Base-by-base conservation (phyloP, 2,329 filamentous ascomycete species). In the Neofusicoccum parvum region DNA sequence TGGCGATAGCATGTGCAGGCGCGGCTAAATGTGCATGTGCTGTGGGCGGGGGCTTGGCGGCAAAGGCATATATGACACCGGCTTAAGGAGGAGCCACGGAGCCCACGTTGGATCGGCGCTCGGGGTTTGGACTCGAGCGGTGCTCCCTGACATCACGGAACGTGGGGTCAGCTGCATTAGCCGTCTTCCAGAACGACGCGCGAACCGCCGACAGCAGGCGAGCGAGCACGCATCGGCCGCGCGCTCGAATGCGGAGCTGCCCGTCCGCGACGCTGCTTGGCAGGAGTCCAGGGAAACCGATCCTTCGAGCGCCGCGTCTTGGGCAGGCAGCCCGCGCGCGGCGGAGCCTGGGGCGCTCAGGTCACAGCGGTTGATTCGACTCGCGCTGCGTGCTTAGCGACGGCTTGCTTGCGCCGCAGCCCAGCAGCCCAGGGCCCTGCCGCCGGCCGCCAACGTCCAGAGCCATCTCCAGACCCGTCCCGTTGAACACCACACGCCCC, bases 141-240 rank as follows among this genome's bases (percentile, higher is more conserved):
- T 15, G 12, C 53, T 58, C 53, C 54, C 41, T 60, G 56, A 60
- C 56, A 60, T 60, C 56, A 60, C 56, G 56, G 56, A 53, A 60
- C 56, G 56, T 60, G 56, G 56, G 56, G 56, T 60, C n/a, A 23
- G 34, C 11, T 60, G 56, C 41, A 60, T 60, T 60, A 60, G 41
- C 56, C 56, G 41, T 48, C 43, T 60, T 60, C 56, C 56, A 60
- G 56, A 60, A 60, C 27, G 32, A 20, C 27, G 23, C 23, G 23
- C 23, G 23, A 23, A 23, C 23, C 23, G 23, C 23, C 23, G 23
- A 23, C 23, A 23, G 23, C 23, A 23, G 23, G 23, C 23, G 23
- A 23, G 23, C 23, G 41, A 27, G 32, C 32, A 15, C 32, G 37
- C 36, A 56, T 48, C 56, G 41, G 56, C 43, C 3, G 17, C 27